Base-by-base conservation (phyloP, 23 red algal species). In the Gracilariopsis chorda region DNA sequence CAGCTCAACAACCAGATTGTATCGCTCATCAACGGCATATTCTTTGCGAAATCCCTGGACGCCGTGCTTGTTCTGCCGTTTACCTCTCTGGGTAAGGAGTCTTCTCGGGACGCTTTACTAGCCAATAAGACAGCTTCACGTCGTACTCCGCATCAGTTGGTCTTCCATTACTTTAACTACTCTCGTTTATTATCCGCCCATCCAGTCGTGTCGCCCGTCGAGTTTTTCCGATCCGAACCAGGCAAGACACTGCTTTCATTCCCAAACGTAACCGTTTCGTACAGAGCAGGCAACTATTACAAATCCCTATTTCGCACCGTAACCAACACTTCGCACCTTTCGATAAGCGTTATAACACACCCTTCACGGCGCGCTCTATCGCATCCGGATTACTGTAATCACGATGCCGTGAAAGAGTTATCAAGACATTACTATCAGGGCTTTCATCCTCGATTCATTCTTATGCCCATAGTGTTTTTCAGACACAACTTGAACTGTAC, bases 1-100 rank as follows among this genome's bases (percentile, higher is more conserved):
- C 78, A 83, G 51, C 46, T 83, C 32, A 83, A 83, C 56, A 83
- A 83, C 59, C 78, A 83, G 78, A 21, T 83, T 9, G 78, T 83
- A 14, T 83, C 78, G 53, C 78, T 83, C 6, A 19, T 83, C 56
- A 83, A 83, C 32, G 78, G 33, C 8, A 27, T 83, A 16, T 83
- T 57, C 52, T 59, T 83, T 24, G 78, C 78, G 39, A 49, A 55
- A 12, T 63, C 53, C 17, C 53, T 63, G 42, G 47, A 36, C 59
- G 78, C 78, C 52, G 78, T 36, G 21, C 59, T 83, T 10, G 59
- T 83, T 27, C 56, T 83, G 35, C 78, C 78, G 12, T 83, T 37
- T 36, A 65, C 78, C 78, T 61, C 48, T 16, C 78, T 83, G 35
- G 78, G 78, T 3, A 83, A 83, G 52, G 78, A 83, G 43, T 63